phyloP scores from a whole-genome alignment of 73 alveolate genomes.

The Tetrahymena elliotti region DNA sequence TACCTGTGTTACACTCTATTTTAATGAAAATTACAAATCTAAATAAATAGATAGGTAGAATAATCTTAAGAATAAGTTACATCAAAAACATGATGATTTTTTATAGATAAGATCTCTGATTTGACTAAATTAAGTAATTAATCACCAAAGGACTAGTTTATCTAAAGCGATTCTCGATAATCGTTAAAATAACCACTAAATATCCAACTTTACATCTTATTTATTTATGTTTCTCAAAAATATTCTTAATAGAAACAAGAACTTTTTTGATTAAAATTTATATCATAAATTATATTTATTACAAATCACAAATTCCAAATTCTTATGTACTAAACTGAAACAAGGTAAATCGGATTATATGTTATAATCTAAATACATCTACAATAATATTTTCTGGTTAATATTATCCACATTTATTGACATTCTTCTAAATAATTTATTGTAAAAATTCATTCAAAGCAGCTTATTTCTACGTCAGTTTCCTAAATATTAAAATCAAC shows the following conservation, averaged over 20 bases:
- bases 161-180: background rate
- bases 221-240: background rate
- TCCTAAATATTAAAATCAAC: no score
- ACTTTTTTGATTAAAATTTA: no score
- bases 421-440: no score
- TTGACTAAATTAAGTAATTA: background rate
- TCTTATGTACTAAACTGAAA: no score
- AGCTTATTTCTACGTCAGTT: no score
- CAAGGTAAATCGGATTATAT: background rate
- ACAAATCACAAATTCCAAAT: background rate
- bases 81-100: background rate
- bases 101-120: background rate
- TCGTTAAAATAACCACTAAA: background rate
- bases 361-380: background rate
- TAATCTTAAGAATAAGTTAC: background rate
- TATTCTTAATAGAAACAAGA: no score
- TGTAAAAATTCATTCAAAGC: no score
- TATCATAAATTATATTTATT: no score
- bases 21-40: background rate
- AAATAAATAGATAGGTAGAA: background rate
- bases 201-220: background rate
- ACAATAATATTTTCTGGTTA: background rate
- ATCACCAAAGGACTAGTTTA: background rate
- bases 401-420: no score
- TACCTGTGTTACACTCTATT: background rate